phyloP scores from a whole-genome alignment of 2,329 filamentous ascomycete genomes.

The Lecanosticta acicola region DNA sequence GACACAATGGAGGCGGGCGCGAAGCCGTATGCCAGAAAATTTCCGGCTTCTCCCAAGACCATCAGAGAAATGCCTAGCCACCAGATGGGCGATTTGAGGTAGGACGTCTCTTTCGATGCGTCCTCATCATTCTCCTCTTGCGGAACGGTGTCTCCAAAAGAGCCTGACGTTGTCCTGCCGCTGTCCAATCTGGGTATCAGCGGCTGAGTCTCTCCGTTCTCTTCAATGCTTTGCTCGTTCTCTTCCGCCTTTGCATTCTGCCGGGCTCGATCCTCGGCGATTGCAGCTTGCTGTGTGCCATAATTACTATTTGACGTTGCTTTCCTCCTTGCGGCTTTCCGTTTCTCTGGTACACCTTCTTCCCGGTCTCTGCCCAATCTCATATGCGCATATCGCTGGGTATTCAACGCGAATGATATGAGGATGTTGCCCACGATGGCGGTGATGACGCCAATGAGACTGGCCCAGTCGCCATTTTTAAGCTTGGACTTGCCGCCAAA shows the following conservation, averaged over 20 bases:
- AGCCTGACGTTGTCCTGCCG: slow-evolving; percentile 39
- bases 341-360: slow-evolving; percentile 33
- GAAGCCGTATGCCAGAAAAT: slow-evolving; percentile 96
- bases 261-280: slow-evolving; percentile 31
- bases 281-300: slow-evolving; percentile 38
- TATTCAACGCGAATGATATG: slow-evolving; percentile 92
- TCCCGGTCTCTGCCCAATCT: slow-evolving; percentile 67
- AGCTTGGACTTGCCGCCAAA: slow-evolving; percentile 2
- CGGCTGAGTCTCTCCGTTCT: slow-evolving; percentile 45
- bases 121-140: slow-evolving; percentile 36
- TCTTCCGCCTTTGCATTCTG: slow-evolving; percentile 18
- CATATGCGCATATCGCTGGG: slow-evolving; percentile 92
- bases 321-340: slow-evolving; percentile 30
- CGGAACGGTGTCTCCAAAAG: slow-evolving; percentile 38
- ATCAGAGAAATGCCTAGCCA: slow-evolving; percentile 92
- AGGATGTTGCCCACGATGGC: slow-evolving; percentile 89
- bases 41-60: slow-evolving; percentile 86
- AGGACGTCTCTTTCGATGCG: slow-evolving; percentile 56
- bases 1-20: slow-evolving; percentile 96
- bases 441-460: slow-evolving; percentile 87
- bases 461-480: slow-evolving; percentile 62
- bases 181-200: slow-evolving; percentile 47
- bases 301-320: slow-evolving; percentile 43
- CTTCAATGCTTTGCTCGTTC: slow-evolving; percentile 21
- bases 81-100: slow-evolving; percentile 90